Evolutionary conservation across 768 basidiomycete species (phyloP), one percentile per base, ranked within the genome.

Genomic region (Boletus huronensis): DNA sequence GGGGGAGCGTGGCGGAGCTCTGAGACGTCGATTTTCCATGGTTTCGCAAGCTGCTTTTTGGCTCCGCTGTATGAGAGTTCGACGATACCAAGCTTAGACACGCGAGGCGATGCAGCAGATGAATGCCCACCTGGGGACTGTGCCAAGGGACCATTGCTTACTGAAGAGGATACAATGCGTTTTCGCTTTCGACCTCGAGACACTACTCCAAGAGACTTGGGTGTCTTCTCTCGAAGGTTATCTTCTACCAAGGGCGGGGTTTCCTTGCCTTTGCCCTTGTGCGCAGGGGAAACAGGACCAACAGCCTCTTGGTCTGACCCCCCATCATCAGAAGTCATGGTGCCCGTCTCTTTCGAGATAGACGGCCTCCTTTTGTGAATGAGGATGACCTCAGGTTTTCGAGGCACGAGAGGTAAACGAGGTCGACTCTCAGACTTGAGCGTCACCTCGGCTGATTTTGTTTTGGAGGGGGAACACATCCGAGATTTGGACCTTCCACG

Each of bases 181-280:
- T 66, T 60, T 65, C 70, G 64, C 54, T 63, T 60, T 42, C 56
- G 50, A 52, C 62, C 53, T 28, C 47, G 53, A n/a, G 60, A 32
- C 19, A 17, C 50, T 34, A 42, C 34, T 50, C 52, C 57, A 5
- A 49, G 48, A 28, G 63, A 36, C 50, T 58, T 59, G 35, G 50
- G 58, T 34, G 49, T 59, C 55, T 48, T 55, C 36, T 53, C 58
- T 38, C 28, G 52, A 42, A 2, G 21, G 17, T 1, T 19, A 13
- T 54, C 57, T 26, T 58, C 57, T 36, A 32, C 29, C 5, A 36
- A 25, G 14, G 45, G 6, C 11, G 19, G 11, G 19, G 46, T 29
- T 41, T 60, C 61, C 52, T 68, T 65, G 49, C 54, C 47, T 34
- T 66, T 65, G 3, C 58, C 63, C 52, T 60, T 60, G 50, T 16